These are phyloP conservation scores for Colletotrichum kahawae DNA, from an alignment of 2,329 filamentous ascomycete genomes.

Conservation along the genomic window DNA sequence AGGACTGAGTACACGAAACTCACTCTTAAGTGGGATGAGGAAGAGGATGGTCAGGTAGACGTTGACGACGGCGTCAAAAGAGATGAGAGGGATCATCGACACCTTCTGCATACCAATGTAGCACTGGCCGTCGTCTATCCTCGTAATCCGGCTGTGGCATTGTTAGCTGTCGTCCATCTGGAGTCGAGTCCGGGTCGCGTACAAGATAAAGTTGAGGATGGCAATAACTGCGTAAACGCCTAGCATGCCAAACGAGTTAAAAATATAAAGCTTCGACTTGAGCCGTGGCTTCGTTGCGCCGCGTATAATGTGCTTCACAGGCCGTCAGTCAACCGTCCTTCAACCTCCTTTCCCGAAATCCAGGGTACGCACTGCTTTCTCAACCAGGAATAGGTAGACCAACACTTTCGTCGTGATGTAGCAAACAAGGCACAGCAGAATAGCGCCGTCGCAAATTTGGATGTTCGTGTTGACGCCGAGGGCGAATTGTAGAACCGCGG, in stretches of 20 bases:
- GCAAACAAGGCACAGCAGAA: conserved; percentile 64
- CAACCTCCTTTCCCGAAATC: background rate
- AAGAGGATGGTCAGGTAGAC: conserved; percentile 69
- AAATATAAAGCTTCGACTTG: conserved; percentile 62
- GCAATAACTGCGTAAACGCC: conserved; percentile 52
- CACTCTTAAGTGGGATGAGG: conserved; percentile 62
- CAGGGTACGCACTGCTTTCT: conserved; percentile 58
- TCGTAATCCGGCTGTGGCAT: conserved; percentile 57
- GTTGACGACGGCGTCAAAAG: conserved; percentile 65
- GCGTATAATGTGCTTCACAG: conserved; percentile 59
- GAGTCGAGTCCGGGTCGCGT: conserved; percentile 28
- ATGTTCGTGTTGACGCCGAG: conserved; percentile 59
- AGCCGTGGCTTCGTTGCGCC: conserved; percentile 55
- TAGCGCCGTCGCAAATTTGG: conserved; percentile 60
- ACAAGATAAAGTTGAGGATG: conserved; percentile 66
- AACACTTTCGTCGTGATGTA: conserved; percentile 70
- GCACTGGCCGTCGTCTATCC: conserved; percentile 59
- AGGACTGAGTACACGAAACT: conserved; percentile 20
- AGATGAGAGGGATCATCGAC: conserved; percentile 66
- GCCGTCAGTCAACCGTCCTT: conserved; percentile 6
- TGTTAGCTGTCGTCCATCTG: background rate
- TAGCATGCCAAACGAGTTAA: conserved; percentile 64
- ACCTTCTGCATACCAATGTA: conserved; percentile 65
- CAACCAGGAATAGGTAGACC: conserved; percentile 70
- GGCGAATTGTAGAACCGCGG: conserved; percentile 61